Evolutionary conservation across 495 filamentous ascomycete species (phyloP).

Genomic region (Schizothecium vesticola): DNA sequence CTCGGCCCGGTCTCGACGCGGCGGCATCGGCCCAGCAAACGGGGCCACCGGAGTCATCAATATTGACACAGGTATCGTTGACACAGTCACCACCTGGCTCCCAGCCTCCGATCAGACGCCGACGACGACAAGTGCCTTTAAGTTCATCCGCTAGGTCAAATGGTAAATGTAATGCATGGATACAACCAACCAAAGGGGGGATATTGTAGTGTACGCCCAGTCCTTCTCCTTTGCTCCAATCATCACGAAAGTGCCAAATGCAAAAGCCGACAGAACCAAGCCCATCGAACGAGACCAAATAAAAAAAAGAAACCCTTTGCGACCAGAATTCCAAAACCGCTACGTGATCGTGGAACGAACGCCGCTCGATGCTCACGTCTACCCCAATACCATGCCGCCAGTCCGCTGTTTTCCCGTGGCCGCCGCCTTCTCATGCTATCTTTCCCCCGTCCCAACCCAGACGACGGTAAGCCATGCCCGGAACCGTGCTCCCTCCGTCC

Average conservation of each 20-base stretch:
- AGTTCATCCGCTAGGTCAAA: background rate
- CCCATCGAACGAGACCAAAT: background rate
- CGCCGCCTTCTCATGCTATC: background rate
- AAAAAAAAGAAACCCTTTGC: conserved; percentile 1
- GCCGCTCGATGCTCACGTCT: conserved; percentile 17
- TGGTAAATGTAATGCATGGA: background rate
- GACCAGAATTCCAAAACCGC: conserved; percentile 5
- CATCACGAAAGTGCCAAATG: background rate
- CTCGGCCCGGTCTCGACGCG: background rate
- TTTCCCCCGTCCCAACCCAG: background rate
- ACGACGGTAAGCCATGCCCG: no score
- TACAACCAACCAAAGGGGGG: background rate
- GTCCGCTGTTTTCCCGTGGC: background rate
- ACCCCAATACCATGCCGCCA: conserved; percentile 9
- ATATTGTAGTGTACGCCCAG: background rate
- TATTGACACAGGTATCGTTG: background rate
- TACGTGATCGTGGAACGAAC: conserved; percentile 18
- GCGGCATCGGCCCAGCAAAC: background rate
- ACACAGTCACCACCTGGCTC: background rate
- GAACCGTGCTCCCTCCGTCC: background rate
- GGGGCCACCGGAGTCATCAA: background rate
- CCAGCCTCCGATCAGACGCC: background rate
- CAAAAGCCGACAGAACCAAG: background rate
- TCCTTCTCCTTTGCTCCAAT: background rate
- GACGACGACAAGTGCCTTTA: background rate